Percentiles rank a stretch among this genome's conserved stretches.
These are phyloP conservation scores for Trichopus zeylanicus DNA, from an alignment of 116 monocot genomes.

Conservation along the genomic window DNA sequence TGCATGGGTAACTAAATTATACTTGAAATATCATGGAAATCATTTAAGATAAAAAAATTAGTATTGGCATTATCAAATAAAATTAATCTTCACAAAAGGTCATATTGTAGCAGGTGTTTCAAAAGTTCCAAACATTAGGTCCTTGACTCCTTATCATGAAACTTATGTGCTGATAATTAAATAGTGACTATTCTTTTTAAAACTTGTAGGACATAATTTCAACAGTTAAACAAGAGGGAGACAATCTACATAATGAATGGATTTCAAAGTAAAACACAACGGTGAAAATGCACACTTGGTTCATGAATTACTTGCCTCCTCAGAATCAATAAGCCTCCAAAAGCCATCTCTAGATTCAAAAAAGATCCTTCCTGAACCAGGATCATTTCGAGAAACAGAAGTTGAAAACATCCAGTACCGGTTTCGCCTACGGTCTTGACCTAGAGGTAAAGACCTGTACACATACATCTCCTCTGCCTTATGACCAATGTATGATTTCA, in stretches of 20 bases:
- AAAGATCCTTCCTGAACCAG: conserved; percentile 79
- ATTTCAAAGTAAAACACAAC: background rate
- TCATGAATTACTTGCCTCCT: conserved; percentile 70
- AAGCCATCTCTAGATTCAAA: conserved; percentile 77
- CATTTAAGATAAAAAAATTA: background rate
- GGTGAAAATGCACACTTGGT: no score
- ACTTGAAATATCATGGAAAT: background rate
- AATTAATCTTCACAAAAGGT: background rate
- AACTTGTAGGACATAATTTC: no score
- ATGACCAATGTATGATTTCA: conserved; percentile 83
- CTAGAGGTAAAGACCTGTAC: conserved; percentile 84
- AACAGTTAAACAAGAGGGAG: no score
- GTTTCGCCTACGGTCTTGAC: conserved; percentile 93
- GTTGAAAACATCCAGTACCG: conserved; percentile 91
- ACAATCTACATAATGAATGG: background rate
- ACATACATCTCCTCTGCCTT: conserved; percentile 84
- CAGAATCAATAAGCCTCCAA: conserved; percentile 87
- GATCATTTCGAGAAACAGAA: conserved; percentile 79
- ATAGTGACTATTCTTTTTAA: no score
- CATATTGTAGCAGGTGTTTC: background rate
- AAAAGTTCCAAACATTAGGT: background rate
- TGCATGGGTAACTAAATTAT: background rate
- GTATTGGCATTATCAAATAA: background rate
- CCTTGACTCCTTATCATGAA: no score
- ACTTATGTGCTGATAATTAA: no score